A percentile compares a stretch with the other conserved stretches of the same genome.
Evolutionary conservation across 2,329 filamentous ascomycete genomes (phyloP).

Genomic region (Zymoseptoria tritici): DNA sequence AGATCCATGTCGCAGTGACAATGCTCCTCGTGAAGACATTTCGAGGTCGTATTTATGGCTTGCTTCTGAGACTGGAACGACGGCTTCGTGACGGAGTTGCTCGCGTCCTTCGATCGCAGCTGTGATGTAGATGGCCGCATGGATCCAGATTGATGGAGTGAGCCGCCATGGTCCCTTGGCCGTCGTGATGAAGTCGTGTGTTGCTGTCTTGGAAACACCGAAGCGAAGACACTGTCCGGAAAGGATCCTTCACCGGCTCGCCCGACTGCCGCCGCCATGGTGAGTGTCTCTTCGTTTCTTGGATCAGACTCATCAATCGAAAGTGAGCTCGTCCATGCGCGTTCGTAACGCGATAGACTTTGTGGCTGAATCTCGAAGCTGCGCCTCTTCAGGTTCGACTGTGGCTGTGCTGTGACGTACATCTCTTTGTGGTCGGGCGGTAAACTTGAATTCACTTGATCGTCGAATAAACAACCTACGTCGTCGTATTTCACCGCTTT

Average conservation of each 20-base stretch:
- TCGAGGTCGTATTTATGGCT: background rate
- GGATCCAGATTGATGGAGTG: conserved; percentile 28
- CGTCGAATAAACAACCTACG: background rate
- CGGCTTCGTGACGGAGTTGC: background rate
- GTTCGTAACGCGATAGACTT: background rate
- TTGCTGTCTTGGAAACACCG: conserved; percentile 38
- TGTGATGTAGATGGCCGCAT: background rate
- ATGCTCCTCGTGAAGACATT: conserved; percentile 38
- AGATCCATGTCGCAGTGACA: conserved; percentile 22
- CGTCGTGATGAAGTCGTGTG: conserved; percentile 39
- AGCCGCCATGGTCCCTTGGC: conserved; percentile 42
- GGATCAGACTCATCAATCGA: background rate
- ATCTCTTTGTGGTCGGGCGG: background rate
- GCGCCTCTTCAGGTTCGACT: background rate
- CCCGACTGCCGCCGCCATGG: background rate
- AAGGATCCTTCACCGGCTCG: background rate
- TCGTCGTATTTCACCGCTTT: background rate
- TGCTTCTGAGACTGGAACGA: background rate
- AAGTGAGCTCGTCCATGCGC: background rate
- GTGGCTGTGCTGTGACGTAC: background rate
- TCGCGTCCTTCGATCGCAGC: background rate
- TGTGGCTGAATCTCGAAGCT: background rate
- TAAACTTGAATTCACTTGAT: background rate
- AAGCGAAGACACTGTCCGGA: conserved; percentile 26
- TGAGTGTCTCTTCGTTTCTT: background rate